Evolutionary conservation across 2,329 filamentous ascomycete genomes (phyloP), one percentile per base, ranked within the genome.

Genomic region (Daldinia eschscholtzii): DNA sequence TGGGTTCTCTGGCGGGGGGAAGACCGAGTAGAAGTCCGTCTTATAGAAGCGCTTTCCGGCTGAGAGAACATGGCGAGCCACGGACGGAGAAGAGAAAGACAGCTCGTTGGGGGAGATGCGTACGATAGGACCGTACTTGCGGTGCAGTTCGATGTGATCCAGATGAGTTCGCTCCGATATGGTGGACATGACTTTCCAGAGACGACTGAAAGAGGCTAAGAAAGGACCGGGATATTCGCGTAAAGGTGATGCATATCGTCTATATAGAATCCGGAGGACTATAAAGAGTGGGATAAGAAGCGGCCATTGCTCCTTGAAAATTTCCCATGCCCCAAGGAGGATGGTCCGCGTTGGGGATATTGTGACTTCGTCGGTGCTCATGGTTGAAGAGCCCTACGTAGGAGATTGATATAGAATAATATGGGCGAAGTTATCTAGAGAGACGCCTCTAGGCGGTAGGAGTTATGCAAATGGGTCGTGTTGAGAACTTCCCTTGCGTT

Each of bases 1-100:
- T 5, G 86, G 85, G 77, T 87, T 87, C 76, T 86, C 84, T 0
- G 84, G 82, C 3, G 86, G 86, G 33, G 85, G 85, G 73, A 88
- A 88, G 6, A 88, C 85, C 42, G 76, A 79, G 73, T 87, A 87
- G 70, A 86, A 87, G 64, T 81, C 77, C 2, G 85, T 86, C 79
- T 87, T 87, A 78, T 83, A 81, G 77, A 86, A 86, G 20, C 83
- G 80, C 75, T 85, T 85, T 6, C 85, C 85, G 0, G 84, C 84
- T 50, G 80, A 81, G 30, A 86, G 78, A 12, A 87, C 70, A 7
- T 80, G 76, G 2, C 84, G 79, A 4, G 84, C 82, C 0, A 83
- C 82, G 61, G 82, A 79, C 2, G 84, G 83, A 2, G 82, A 84
- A 0, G 82, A 75, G 33, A 86, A 74, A 0, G 83, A 84, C 3